phyloP scores from a whole-genome alignment of 2,329 filamentous ascomycete species.

The Colletotrichum sp. region DNA sequence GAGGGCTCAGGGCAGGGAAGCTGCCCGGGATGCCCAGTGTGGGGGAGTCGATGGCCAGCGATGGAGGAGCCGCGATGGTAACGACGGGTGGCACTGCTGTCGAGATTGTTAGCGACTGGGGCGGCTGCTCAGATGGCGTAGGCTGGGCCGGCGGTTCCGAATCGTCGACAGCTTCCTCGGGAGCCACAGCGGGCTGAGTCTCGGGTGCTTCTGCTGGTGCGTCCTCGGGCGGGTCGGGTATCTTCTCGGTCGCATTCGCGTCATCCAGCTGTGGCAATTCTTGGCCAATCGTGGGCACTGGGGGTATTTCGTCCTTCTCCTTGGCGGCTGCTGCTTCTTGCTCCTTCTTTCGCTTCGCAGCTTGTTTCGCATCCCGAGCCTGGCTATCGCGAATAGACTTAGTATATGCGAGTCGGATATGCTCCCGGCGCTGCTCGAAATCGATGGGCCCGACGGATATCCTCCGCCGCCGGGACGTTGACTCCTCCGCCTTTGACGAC shows the following conservation, averaged over 20 bases:
- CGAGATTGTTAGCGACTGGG: neutral
- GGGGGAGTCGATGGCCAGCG: slow-evolving; percentile 60
- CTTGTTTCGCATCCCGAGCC: slow-evolving; percentile 59
- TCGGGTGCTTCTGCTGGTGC: neutral
- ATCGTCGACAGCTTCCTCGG: slow-evolving; percentile 11
- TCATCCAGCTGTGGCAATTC: neutral
- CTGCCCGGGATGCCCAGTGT: slow-evolving; percentile 70
- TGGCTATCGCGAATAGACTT: slow-evolving; percentile 81
- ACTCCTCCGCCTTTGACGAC: slow-evolving; percentile 40
- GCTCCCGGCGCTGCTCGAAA: slow-evolving; percentile 81
- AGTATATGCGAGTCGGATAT: slow-evolving; percentile 84
- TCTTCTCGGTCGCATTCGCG: neutral
- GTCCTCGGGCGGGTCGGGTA: neutral
- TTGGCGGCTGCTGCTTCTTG: slow-evolving; percentile 52
- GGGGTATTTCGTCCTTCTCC: slow-evolving; percentile 24
- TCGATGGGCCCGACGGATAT: slow-evolving; percentile 77
- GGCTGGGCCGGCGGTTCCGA: neutral
- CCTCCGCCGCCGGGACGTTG: slow-evolving; percentile 51
- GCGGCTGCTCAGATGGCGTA: neutral
- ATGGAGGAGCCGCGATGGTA: slow-evolving; percentile 5
- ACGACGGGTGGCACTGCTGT: slow-evolving; percentile 6
- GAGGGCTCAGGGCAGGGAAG: slow-evolving; percentile 52
- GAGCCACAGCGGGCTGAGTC: neutral
- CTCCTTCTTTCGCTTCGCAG: slow-evolving; percentile 58
- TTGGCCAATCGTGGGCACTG: neutral